phyloP scores from a whole-genome alignment of 2,329 filamentous ascomycete species.

The Elsinoe arachidis region DNA sequence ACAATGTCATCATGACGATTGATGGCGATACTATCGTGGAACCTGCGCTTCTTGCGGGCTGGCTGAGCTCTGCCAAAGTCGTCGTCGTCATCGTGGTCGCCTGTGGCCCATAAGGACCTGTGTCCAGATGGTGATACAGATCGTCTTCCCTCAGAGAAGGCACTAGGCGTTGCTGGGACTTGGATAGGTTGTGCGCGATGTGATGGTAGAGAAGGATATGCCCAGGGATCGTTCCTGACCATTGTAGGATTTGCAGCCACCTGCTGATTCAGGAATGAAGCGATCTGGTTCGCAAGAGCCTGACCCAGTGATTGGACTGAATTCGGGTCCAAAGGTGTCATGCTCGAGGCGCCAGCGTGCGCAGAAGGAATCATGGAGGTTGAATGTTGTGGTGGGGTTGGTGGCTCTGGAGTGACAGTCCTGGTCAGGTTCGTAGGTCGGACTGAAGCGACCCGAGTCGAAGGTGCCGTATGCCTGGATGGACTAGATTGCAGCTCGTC shows the following conservation, averaged over 20 bases:
- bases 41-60: neutral
- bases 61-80: neutral
- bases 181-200: conserved; percentile 2
- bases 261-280: conserved; percentile 22
- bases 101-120: conserved; percentile 20
- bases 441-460: neutral
- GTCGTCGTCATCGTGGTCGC: conserved; percentile 1
- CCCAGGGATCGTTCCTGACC: conserved; percentile 21
- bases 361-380: conserved; percentile 14
- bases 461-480: conserved; percentile 4
- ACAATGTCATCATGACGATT: neutral
- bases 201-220: conserved; percentile 5
- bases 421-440: neutral
- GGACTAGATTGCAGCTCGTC: conserved; percentile 8
- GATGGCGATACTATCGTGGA: neutral
- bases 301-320: conserved; percentile 27
- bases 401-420: conserved; percentile 2
- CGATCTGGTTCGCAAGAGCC: conserved; percentile 29
- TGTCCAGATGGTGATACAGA: conserved; percentile 1
- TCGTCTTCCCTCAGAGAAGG: neutral
- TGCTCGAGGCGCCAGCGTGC: conserved; percentile 13
- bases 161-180: neutral
- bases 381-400: neutral
- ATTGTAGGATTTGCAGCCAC: conserved; percentile 21
- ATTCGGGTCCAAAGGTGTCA: conserved; percentile 17